Percentiles rank a stretch among this genome's conserved stretches.
Conservation (phyloP, 2,329 filamentous ascomycete species). For the Ophiosphaerella narmari region DNA sequence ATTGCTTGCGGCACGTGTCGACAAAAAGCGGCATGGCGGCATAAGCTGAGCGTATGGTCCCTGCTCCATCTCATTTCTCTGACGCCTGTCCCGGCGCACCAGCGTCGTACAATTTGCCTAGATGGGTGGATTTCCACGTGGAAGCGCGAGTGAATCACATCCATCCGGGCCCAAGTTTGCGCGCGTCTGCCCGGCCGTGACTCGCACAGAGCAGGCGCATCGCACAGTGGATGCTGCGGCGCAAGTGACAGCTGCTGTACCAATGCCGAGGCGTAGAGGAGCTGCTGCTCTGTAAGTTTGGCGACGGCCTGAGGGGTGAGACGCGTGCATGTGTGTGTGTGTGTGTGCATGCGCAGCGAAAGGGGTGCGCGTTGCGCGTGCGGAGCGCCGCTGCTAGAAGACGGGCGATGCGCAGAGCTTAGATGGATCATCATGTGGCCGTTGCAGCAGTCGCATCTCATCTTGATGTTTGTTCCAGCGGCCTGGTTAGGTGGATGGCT, state of each 20-base stretch:
- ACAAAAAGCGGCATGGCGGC: slow-evolving; percentile 29
- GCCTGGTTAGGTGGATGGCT: neutral
- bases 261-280: neutral
- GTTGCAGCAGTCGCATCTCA: too few relatives aligned
- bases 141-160: slow-evolving; percentile 22
- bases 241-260: slow-evolving; percentile 31
- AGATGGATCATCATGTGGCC: too few relatives aligned
- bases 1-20: slow-evolving; percentile 45
- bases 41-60: slow-evolving; percentile 27
- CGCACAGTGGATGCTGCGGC: neutral
- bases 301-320: too few relatives aligned
- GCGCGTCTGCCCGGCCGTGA: slow-evolving; percentile 1
- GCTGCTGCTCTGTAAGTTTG: neutral
- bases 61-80: slow-evolving; percentile 27
- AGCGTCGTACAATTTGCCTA: slow-evolving; percentile 26
- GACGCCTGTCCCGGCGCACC: slow-evolving; percentile 27
- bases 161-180: slow-evolving; percentile 3
- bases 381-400: slow-evolving; percentile 7
- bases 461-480: neutral
- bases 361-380: slow-evolving; percentile 16
- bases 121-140: slow-evolving; percentile 42
- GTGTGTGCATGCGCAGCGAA: too few relatives aligned
- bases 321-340: too few relatives aligned
- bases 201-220: neutral
- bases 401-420: slow-evolving; percentile 17